Evolutionary conservation across 306 rosid species (phyloP), one percentile per base, ranked within the genome.

Genomic region (Canavalia gladiata): DNA sequence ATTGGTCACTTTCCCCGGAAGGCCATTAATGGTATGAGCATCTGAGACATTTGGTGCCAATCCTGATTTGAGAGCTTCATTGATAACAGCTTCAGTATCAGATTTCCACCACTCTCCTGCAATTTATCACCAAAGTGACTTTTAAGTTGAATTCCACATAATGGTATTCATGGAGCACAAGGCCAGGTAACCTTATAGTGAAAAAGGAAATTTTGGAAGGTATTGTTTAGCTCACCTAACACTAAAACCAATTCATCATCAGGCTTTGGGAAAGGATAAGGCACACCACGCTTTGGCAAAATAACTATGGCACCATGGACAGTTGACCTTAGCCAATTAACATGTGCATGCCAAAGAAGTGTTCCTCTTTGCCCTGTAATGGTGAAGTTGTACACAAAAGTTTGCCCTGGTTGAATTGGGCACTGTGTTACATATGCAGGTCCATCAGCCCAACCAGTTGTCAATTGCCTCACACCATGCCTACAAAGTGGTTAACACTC

Each of bases 81-180:
- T 94, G 82, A 94, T 89, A 39, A 94, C 81, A 5, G 89, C 87
- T 80, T 94, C 98, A 2, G 97, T 92, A 66, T 94, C 97, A 7
- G 98, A 94, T 79, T 94, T 94, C 98, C 98, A 94, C 98, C 98
- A 94, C 76, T 92, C 98, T 77, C 85, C 98, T 94, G 81, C 72
- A 87, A 83, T 62, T 75, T 9, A 31, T 67, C 25, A 58, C 47
- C 74, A 63, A 1, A 18, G 2, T 41, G 9, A 74, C 41, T 8
- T 8, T 56, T 35, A 52, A 35, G 13, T 34, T n/a, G 5, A 28
- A 49, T 60, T n/a, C 10, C 25, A 57, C 7, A 58, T n/a, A 41
- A 9, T 72, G 46, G 2, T 7, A 3, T 18, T 31, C 8, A 13
- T 18, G 9, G 2, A 63, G 30, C 3, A 4, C 3, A 25, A 58